A percentile compares a stretch with the other conserved stretches of the same genome.
Conservation (phyloP, 2,329 filamentous ascomycete species). For the Aureobasidium mangrovei region DNA sequence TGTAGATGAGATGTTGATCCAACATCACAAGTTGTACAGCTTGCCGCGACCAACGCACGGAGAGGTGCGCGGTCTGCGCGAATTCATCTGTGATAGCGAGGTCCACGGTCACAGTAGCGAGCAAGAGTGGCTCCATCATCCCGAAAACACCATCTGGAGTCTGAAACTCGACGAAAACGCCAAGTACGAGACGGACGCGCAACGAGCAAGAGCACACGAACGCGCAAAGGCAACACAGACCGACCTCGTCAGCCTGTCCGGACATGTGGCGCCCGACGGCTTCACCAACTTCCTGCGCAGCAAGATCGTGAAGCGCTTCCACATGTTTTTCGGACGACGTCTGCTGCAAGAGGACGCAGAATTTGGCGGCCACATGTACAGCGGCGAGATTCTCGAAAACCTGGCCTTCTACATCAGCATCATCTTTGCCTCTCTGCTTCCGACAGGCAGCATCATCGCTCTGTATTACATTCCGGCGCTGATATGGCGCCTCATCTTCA, state of each 20-base stretch:
- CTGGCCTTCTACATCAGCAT: slow-evolving; percentile 15
- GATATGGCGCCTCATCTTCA: slow-evolving; percentile 18
- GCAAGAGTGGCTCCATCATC: slow-evolving; percentile 18
- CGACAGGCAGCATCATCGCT: slow-evolving; percentile 20
- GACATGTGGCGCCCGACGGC: not conserved
- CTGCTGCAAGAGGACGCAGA: slow-evolving; percentile 7
- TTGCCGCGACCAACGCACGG: slow-evolving; percentile 1
- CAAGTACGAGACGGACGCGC: slow-evolving; percentile 4
- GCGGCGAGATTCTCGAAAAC: not conserved
- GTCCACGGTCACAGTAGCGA: slow-evolving; percentile 3
- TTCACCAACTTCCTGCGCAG: slow-evolving; percentile 3
- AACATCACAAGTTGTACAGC: slow-evolving; percentile 5
- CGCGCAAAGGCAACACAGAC: slow-evolving; percentile 7
- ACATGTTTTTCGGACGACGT: not conserved
- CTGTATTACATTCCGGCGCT: slow-evolving; percentile 20
- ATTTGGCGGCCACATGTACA: slow-evolving; percentile 8
- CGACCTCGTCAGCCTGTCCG: slow-evolving; percentile 3
- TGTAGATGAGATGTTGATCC: slow-evolving; percentile 1
- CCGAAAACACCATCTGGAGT: slow-evolving; percentile 20
- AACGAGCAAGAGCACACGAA: slow-evolving; percentile 9
- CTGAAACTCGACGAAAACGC: slow-evolving; percentile 15
- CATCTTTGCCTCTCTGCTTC: slow-evolving; percentile 19
- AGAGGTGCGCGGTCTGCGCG: slow-evolving; percentile 6
- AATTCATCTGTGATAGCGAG: slow-evolving; percentile 4
- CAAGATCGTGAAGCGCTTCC: not conserved